Percentiles rank a stretch among this genome's conserved stretches.
phyloP scores from a whole-genome alignment of 2,329 filamentous ascomycete genomes.

The Exophiala alcalophila region DNA sequence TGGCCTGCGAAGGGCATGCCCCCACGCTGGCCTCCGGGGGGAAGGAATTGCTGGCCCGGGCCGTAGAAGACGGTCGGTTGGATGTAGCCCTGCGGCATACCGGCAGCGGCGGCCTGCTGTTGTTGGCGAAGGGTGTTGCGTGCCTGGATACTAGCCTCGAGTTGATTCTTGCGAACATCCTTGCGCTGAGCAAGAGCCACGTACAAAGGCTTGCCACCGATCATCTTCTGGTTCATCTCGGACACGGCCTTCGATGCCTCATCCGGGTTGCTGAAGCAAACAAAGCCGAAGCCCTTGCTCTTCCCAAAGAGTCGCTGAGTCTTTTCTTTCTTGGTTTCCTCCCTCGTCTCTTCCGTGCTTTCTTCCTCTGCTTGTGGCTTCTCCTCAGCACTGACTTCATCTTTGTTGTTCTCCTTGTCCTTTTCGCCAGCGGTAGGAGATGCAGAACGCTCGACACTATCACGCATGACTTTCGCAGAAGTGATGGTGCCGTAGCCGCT shows the following conservation, averaged over 20 bases:
- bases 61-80: slow-evolving; percentile 90
- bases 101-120: slow-evolving; percentile 86
- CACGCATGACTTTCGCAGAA: slow-evolving; percentile 98
- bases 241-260: slow-evolving; percentile 98
- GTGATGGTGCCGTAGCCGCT: slow-evolving; percentile 90
- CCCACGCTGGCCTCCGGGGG: slow-evolving; percentile 51
- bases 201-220: slow-evolving; percentile 93
- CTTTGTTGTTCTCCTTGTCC: slow-evolving; percentile 55
- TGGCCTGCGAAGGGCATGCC: slow-evolving; percentile 61
- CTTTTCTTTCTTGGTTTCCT: slow-evolving; percentile 55
- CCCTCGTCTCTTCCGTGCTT: slow-evolving; percentile 44
- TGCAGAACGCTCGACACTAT: slow-evolving; percentile 54
- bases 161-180: slow-evolving; percentile 98
- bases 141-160: slow-evolving; percentile 98
- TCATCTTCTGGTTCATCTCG: slow-evolving; percentile 99
- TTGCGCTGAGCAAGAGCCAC: slow-evolving; percentile 98
- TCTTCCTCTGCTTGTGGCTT: slow-evolving; percentile 47
- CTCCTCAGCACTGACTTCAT: slow-evolving; percentile 51
- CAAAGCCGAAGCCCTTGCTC: slow-evolving; percentile 99
- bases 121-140: slow-evolving; percentile 98
- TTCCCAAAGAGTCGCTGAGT: slow-evolving; percentile 71
- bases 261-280: slow-evolving; percentile 99
- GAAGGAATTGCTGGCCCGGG: slow-evolving; percentile 56
- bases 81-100: slow-evolving; percentile 80
- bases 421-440: slow-evolving; percentile 43